Base-by-base conservation (phyloP, 2,329 filamentous ascomycete species). In the Colletotrichum lupini region DNA sequence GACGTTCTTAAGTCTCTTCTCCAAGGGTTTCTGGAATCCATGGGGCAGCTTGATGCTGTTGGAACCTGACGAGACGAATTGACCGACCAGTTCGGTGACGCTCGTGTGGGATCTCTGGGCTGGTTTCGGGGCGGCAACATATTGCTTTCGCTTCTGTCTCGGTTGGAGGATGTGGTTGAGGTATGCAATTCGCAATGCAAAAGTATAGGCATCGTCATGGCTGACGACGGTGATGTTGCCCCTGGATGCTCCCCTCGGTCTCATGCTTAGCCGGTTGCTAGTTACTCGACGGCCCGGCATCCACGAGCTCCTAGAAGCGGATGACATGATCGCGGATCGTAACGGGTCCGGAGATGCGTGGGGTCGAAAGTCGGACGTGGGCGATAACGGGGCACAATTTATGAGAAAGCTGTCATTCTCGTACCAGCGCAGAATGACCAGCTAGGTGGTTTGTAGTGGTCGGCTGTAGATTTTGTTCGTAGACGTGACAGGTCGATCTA, bases 81-180 rank as follows among this genome's bases (percentile, higher is more conserved):
- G 96, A 83, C 95, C 95, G 82, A 98, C 92, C 77, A 98, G 87
- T 81, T 97, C 94, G 78, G 93, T 92, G 72, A 97, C 93, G 73
- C 93, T 93, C 73, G 94, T 91, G 83, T 95, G 91, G 63, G 85
- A 85, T 76, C 87, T 86, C 8, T 89, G 85, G 74, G 91, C 89
- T 68, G 90, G 89, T 77, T 91, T 92, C 62, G 92, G 85, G 76
- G 89, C 80, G 84, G 91, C 84, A 55, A 97, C 91, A 88, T 95
- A 97, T 85, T 98, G 95, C 80, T 96, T 94, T 80, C 95, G 91
- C 84, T 96, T 97, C 79, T 94, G 90, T 80, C 95, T 94, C 75
- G 97, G 96, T 81, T 98, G 95, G 65, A 99, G 89, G 57, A 98
- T 92, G 83, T 99, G 97, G 83, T 96, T 90, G 72, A 99, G 93